Evolutionary conservation across 495 filamentous ascomycete genomes (phyloP), one percentile per base, ranked within the genome.

Genomic region (Hypomontagnella submonticulosa): DNA sequence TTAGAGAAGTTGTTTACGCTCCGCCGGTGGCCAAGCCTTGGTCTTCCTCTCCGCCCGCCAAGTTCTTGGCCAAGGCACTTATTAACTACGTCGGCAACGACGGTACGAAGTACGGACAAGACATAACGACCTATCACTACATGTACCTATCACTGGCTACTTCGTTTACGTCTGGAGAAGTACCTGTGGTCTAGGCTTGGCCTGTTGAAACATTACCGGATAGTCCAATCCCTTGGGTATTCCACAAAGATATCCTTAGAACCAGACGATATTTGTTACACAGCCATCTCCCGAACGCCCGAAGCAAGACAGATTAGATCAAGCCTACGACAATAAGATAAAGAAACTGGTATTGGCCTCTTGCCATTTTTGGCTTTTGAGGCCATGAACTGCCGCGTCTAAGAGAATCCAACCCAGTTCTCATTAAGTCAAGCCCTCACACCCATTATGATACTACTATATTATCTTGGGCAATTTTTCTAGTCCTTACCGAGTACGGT

Each of bases 31-130:
- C 71, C 69, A 74, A 72, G 69, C 71, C 69, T 73, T 71, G 62
- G 69, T 73, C 61, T 73, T 71, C 69, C 69, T 70, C 69, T 74
- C 71, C 71, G 71, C 69, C 71, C 71, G 71, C 71, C 71, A 74
- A 74, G 71, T 66, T 46, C 71, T 74, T 74, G 69, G 71, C 69
- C 48, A 57, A 27, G 61, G 57, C 68, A 54, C 49, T 63, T 4
- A 23, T 50, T 41, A 53, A 58, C 48, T 40, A 50, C 37, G 20
- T 64, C 66, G 60, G 66, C 66, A 69, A 52, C 60, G 56, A 63
- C n/a, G 30, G 42, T 54, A 67, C 15, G 12, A 23, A 44, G 41
- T 57, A 47, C 44, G 23, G 47, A 23, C 11, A 46, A 42, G 23
- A 57, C n/a, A n/a, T n/a, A n/a, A n/a, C 33, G 43, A 59, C 62